phyloP scores from a whole-genome alignment of 2,329 filamentous ascomycete genomes.

The Pseudogymnoascus sp. region DNA sequence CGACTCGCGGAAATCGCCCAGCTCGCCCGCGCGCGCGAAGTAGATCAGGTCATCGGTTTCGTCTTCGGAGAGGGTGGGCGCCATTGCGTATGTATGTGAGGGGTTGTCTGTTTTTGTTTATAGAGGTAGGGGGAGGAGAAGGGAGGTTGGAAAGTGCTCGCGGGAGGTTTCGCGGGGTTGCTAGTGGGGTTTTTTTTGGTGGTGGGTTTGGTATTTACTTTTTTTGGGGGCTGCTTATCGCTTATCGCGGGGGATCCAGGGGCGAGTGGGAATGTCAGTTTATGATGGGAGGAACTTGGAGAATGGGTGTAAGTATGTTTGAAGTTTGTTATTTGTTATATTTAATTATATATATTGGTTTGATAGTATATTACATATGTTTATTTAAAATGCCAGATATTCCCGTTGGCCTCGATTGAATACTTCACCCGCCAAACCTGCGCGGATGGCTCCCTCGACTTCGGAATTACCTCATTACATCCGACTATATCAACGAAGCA shows the following conservation, averaged over 20 bases:
- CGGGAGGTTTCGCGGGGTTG: background rate
- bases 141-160: background rate
- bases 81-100: constrained; percentile 16
- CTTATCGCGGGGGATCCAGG: background rate
- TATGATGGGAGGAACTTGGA: background rate
- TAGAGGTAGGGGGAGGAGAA: background rate
- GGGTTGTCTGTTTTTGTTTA: background rate
- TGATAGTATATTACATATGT: background rate
- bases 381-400: background rate
- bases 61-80: constrained; percentile 56
- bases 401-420: background rate
- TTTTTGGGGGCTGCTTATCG: constrained; percentile 4
- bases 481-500: constrained; percentile 26
- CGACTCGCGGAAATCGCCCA: constrained; percentile 54
- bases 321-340: background rate
- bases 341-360: background rate
- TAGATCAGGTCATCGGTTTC: constrained; percentile 90
- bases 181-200: constrained; percentile 4
- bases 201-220: background rate
- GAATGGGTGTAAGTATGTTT: background rate
- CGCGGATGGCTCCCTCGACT: background rate
- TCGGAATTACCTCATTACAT: too few species aligned
- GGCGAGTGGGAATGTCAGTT: background rate
- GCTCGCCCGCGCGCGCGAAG: constrained; percentile 71
- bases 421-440: too few species aligned